phyloP scores from a whole-genome alignment of 2,329 filamentous ascomycete genomes.

The Pyricularia pennisetigena region DNA sequence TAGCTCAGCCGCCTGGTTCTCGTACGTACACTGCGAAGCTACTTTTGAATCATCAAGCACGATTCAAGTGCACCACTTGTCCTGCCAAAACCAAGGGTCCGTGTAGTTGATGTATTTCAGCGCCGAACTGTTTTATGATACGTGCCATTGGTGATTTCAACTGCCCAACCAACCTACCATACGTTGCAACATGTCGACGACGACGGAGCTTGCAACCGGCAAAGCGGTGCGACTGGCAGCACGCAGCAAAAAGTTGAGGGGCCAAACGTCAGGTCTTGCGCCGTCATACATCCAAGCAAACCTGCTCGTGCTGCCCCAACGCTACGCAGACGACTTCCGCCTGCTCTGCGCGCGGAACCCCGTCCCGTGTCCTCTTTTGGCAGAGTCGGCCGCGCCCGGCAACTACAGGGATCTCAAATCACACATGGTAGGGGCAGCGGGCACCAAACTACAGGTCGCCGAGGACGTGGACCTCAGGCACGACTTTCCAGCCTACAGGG shows the following conservation, averaged over 20 bases:
- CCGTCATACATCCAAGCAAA: slow-evolving; percentile 50
- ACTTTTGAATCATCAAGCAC: not conserved
- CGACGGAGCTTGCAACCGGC: slow-evolving; percentile 14
- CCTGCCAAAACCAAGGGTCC: not conserved
- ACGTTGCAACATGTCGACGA: not conserved
- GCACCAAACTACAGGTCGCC: slow-evolving; percentile 18
- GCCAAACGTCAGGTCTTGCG: slow-evolving; percentile 42
- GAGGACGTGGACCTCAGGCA: slow-evolving; percentile 42
- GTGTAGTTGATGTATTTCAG: not conserved
- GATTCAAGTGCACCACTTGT: not conserved
- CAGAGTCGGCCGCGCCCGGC: slow-evolving; percentile 35
- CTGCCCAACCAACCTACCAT: not conserved
- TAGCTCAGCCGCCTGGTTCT: not conserved
- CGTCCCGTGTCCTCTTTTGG: slow-evolving; percentile 51
- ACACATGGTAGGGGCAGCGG: slow-evolving; percentile 8
- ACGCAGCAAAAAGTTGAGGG: slow-evolving; percentile 26
- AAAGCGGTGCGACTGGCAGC: slow-evolving; percentile 30
- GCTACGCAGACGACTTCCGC: slow-evolving; percentile 48
- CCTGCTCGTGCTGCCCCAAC: slow-evolving; percentile 45
- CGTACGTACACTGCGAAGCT: not conserved
- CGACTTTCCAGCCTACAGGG: slow-evolving; percentile 47
- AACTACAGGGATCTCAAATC: slow-evolving; percentile 16
- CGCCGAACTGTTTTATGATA: not conserved
- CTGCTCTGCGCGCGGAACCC: slow-evolving; percentile 50
- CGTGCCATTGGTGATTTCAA: not conserved